Evolutionary conservation across 495 filamentous ascomycete species (phyloP), one percentile per base, ranked within the genome.

Genomic region (Geoglossum glabrum): DNA sequence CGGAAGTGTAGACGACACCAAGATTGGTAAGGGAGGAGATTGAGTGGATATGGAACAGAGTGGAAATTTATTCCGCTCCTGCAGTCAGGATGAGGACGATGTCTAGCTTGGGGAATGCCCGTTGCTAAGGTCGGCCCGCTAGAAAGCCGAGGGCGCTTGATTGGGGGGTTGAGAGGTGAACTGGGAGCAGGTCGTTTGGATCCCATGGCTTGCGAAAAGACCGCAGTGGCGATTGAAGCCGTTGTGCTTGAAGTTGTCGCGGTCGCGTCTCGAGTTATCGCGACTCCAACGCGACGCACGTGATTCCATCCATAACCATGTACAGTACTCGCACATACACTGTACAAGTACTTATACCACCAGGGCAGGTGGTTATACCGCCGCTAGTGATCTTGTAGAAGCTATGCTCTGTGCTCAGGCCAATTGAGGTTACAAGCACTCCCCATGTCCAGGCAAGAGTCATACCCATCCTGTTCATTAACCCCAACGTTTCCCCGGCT

Each of bases 1-100:
- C 36, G 55, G 43, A 57, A 55, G 55, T 64, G 62, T 36, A 64
- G 62, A 15, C 28, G 45, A 30, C 43, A 46, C 62, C 60, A 64
- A 30, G 60, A 60, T 27, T 57, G 47, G 25, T 60, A 64, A 3
- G 62, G 54, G 33, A 64, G 30, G 7, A 64, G 55, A 11, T 50
- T 55, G n/a, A 60, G 45, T 3, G 57, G 60, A 46, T 62, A 64
- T 2, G 57, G 54, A 11, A 62, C 47, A 49, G 59, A 61, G 28
- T 62, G 60, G 49, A 64, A 61, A 36, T 64, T 52, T 26, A 50
- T 47, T 52, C 62, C 58, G 23, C 59, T 25, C 25, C 34, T 57
- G 47, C 33, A 60, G 30, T 64, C 57, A 9, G 59, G 59, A 38
- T 64, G 56, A 17, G 54, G 59, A 15, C 19, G 43, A 34, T 50